Conservation (phyloP, 768 basidiomycete genomes). For the Leccinum disarticulatum region DNA sequence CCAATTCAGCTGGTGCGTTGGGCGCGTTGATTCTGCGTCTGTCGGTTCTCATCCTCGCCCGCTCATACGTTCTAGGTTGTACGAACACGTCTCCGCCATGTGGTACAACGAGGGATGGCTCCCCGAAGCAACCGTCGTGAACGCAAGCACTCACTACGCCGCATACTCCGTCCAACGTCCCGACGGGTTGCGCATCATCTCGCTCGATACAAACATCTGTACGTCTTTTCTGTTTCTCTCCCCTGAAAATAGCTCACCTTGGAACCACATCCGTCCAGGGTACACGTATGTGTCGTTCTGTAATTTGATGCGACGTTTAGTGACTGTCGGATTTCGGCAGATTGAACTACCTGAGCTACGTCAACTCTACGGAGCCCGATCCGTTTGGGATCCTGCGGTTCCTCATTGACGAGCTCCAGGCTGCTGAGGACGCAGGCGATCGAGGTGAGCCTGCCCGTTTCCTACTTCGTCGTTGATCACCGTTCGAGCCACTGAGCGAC, state of each 20-base stretch:
- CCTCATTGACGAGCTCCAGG: conserved; percentile 52
- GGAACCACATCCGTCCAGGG: conserved; percentile 22
- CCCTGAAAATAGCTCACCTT: neutral
- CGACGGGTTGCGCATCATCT: conserved; percentile 49
- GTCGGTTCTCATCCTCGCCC: neutral
- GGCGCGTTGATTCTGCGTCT: neutral
- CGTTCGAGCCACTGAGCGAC: neutral
- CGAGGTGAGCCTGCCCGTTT: conserved; percentile 31
- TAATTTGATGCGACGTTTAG: neutral
- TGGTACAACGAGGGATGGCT: conserved; percentile 51
- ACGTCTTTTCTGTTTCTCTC: conserved; percentile 21
- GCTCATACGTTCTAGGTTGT: conserved; percentile 37
- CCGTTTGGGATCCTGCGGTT: conserved; percentile 50
- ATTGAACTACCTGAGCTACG: conserved; percentile 48
- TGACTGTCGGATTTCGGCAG: conserved; percentile 19
- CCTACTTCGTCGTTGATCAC: neutral
- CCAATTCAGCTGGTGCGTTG: conserved; percentile 44
- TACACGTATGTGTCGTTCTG: conserved; percentile 32
- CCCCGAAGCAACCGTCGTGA: conserved; percentile 34
- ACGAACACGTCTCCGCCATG: conserved; percentile 45
- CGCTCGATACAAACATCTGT: conserved; percentile 54
- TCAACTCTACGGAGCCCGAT: conserved; percentile 47
- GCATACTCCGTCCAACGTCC: conserved; percentile 45
- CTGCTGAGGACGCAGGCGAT: conserved; percentile 49
- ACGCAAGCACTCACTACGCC: conserved; percentile 46